Evolutionary conservation across 768 basidiomycete genomes (phyloP).

Genomic region (Suillus cothurnatus): DNA sequence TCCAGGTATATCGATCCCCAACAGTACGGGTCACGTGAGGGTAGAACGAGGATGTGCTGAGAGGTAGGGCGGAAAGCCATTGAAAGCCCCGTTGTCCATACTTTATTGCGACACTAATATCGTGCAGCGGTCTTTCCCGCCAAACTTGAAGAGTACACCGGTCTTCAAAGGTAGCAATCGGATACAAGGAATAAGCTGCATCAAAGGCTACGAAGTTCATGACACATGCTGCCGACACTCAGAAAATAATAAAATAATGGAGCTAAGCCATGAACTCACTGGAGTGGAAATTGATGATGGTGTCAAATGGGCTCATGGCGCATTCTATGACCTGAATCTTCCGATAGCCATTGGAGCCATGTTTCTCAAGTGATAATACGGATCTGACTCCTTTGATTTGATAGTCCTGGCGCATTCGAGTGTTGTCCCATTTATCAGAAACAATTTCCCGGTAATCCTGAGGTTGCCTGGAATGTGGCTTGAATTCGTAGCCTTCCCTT

Average conservation of each 20-base stretch:
- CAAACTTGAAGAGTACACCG: too few species aligned
- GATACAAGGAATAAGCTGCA: too few species aligned
- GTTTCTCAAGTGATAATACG: slow-evolving; percentile 3
- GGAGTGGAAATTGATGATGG: too few species aligned
- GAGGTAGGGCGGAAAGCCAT: slow-evolving; percentile 18
- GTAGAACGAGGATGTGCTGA: background rate
- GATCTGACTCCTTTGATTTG: slow-evolving; percentile 8
- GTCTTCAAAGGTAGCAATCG: too few species aligned
- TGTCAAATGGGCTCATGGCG: too few species aligned
- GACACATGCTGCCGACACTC: too few species aligned
- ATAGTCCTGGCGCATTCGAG: slow-evolving; percentile 10
- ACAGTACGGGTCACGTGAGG: slow-evolving; percentile 27
- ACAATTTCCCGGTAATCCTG: too few species aligned
- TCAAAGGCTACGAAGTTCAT: too few species aligned
- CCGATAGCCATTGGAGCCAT: too few species aligned
- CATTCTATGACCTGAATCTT: too few species aligned
- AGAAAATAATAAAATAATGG: too few species aligned
- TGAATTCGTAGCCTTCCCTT: slow-evolving; percentile 33
- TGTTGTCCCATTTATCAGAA: slow-evolving; percentile 20
- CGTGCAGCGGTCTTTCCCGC: slow-evolving; percentile 16
- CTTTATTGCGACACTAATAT: slow-evolving; percentile 27
- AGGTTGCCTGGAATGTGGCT: slow-evolving; percentile 23
- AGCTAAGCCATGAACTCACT: too few species aligned
- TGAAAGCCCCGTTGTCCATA: slow-evolving; percentile 41
- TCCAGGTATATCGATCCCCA: slow-evolving; percentile 34